These are phyloP conservation scores for Corynespora cassiicola DNA, from an alignment of 2,329 filamentous ascomycete genomes.

Conservation along the genomic window DNA sequence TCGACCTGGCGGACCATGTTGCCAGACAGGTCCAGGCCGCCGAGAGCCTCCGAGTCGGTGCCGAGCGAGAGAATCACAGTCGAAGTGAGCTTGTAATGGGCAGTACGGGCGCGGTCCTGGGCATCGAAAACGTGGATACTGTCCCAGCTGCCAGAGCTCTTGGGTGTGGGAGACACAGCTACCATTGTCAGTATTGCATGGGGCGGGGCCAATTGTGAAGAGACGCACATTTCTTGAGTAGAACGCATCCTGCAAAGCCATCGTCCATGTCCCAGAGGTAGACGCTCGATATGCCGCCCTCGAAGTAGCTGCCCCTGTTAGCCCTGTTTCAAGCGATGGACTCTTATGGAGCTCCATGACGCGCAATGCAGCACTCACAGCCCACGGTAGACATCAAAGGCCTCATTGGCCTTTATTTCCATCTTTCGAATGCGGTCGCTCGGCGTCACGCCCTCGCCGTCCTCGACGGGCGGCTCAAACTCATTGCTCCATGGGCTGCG, in stretches of 20 bases:
- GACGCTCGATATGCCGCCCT: conserved; percentile 93
- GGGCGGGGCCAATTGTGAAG: background rate
- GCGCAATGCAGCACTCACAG: conserved; percentile 58
- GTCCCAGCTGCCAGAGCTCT: conserved; percentile 87
- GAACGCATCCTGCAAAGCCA: conserved; percentile 93
- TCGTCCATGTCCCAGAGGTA: conserved; percentile 99
- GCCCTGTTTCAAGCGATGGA: conserved; percentile 11
- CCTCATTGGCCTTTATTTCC: conserved; percentile 93
- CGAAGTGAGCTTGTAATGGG: conserved; percentile 97
- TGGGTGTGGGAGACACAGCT: conserved; percentile 72
- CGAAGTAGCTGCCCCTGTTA: conserved; percentile 72
- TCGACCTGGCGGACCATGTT: conserved; percentile 99
- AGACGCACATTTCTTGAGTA: conserved; percentile 89
- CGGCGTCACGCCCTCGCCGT: conserved; percentile 82
- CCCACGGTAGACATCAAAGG: conserved; percentile 95
- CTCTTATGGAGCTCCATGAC: background rate
- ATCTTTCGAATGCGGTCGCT: conserved; percentile 91
- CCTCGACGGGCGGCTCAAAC: conserved; percentile 86
- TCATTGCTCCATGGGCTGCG: conserved; percentile 99
- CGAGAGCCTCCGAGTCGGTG: conserved; percentile 70
- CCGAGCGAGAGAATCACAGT: conserved; percentile 93
- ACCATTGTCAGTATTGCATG: conserved; percentile 24
- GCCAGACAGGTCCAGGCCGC: conserved; percentile 88
- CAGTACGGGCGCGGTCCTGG: conserved; percentile 86
- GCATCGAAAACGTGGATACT: conserved; percentile 99